Conservation (phyloP, 164 flowering plant species). For the Kalanchoe fedtschenkoi region DNA sequence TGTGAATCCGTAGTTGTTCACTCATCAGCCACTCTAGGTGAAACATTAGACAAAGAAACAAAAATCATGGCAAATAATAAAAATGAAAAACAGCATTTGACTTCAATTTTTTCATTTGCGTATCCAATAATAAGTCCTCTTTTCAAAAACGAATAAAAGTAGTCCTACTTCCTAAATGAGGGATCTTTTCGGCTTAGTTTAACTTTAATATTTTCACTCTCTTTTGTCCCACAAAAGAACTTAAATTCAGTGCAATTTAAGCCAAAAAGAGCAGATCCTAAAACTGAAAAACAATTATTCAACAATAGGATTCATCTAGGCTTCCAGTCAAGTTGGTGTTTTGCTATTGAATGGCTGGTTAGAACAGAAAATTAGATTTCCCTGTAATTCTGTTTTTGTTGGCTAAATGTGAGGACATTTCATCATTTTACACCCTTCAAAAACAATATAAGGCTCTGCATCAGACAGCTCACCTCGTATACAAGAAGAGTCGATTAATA, state of each 20-base stretch:
- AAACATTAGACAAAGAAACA: not conserved
- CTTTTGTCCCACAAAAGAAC: too few relatives aligned
- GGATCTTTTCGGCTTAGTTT: too few relatives aligned
- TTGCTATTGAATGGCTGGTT: too few relatives aligned
- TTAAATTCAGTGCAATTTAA: too few relatives aligned
- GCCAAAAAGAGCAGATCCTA: too few relatives aligned
- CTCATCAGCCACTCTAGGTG: not conserved
- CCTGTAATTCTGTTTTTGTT: too few relatives aligned
- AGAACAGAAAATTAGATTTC: too few relatives aligned
- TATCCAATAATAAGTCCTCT: too few relatives aligned
- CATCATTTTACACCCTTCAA: not conserved
- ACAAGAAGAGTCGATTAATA: constrained; percentile 4
- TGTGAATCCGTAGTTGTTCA: not conserved
- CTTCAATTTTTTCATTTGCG: not conserved
- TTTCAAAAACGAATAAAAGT: not conserved
- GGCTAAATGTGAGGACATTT: not conserved
- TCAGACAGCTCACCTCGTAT: constrained; percentile 1
- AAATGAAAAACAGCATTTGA: not conserved
- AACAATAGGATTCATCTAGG: too few relatives aligned
- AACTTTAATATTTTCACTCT: too few relatives aligned
- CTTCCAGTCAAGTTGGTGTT: too few relatives aligned
- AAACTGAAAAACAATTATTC: too few relatives aligned
- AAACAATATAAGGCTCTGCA: not conserved
- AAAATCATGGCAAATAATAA: not conserved
- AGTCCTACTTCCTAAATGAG: not conserved